Evolutionary conservation across 179 eudicot species (phyloP).

Genomic region (Amaranthus tricolor): DNA sequence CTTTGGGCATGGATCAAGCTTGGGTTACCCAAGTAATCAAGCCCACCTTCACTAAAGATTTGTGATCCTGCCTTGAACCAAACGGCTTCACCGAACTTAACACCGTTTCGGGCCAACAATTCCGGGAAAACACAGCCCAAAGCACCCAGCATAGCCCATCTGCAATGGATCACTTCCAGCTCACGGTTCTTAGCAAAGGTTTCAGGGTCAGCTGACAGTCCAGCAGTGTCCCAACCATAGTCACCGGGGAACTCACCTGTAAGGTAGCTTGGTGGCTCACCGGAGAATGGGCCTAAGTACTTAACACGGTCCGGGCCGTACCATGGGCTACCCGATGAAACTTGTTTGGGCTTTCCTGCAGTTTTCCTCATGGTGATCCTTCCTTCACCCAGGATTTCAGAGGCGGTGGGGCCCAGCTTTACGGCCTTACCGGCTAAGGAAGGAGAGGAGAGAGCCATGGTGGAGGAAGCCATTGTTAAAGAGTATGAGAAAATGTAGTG

Average conservation of each 20-base stretch:
- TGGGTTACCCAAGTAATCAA: constrained; percentile 19
- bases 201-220: constrained; percentile 9
- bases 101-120: constrained; percentile 14
- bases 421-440: constrained; percentile 9
- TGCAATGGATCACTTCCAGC: constrained; percentile 5
- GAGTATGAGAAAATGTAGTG: no score
- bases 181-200: constrained; percentile 14
- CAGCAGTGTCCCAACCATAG: constrained; percentile 17
- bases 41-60: constrained; percentile 14
- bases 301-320: constrained; percentile 16
- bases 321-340: constrained; percentile 12
- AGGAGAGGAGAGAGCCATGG: constrained; percentile 15
- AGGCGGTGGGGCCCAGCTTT: constrained; percentile 5
- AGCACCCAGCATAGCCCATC: constrained; percentile 12
- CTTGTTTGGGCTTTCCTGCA: constrained; percentile 7
- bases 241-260: constrained; percentile 15
- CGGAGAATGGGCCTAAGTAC: constrained; percentile 14
- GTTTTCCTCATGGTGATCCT: constrained; percentile 16
- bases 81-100: constrained; percentile 14
- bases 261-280: constrained; percentile 14
- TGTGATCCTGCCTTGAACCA: constrained; percentile 18
- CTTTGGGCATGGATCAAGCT: constrained; percentile 14
- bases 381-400: constrained; percentile 10
- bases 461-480: background rate
- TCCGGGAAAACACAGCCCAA: constrained; percentile 14